Base-by-base conservation (phyloP, 2,329 filamentous ascomycete genomes). In the Aureobasidium uvarum region DNA sequence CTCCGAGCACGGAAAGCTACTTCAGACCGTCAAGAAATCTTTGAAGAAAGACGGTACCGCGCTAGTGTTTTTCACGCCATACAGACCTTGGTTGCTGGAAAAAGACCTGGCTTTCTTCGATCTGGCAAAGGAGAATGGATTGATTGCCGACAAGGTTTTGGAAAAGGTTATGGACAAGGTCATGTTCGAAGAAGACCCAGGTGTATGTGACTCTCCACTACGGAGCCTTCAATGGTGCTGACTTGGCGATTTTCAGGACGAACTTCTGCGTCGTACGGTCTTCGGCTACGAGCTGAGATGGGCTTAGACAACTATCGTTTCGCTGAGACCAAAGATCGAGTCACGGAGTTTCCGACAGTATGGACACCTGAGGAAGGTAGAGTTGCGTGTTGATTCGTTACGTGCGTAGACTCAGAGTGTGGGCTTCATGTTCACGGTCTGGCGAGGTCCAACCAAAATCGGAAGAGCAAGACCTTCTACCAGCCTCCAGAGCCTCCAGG, bases 11-110 rank as follows among this genome's bases (percentile, higher is more conserved):
- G 81, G 78, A 1, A 92, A 91, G 72, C 81, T 97, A 67, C 81
- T 96, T 69, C 83, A 84, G 69, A 92, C 89, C 4, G 85, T 97
- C 67, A 80, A 84, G 71, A 75, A 84, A 72, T 90, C 89, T 18
- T 77, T 97, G 71, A 84, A 83, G 70, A 81, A 79, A 67, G 79
- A 80, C 1, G 85, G 88, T 56, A 83, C 83, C 63, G 92, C 92
- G 2, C 85, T 93, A 71, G 92, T 97, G 8, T 96, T 97, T 76
- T 98, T 97, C 79, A 96, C 93, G 0, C 93, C 91, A 23, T 96
- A 98, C 78, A 84, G 95, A 68, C 93, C 94, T 1, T 97, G 93
- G 93, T 81, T 97, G 73, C 82, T 90, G 71, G 84, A 92, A 68
- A 90, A 92, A 76, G 95, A 96, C 72, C 81, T 96, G 74, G 85